Percentiles rank a stretch among this genome's conserved stretches.
Conservation (phyloP, 805 yeast genomes). For the Ogataea dorogensis region DNA sequence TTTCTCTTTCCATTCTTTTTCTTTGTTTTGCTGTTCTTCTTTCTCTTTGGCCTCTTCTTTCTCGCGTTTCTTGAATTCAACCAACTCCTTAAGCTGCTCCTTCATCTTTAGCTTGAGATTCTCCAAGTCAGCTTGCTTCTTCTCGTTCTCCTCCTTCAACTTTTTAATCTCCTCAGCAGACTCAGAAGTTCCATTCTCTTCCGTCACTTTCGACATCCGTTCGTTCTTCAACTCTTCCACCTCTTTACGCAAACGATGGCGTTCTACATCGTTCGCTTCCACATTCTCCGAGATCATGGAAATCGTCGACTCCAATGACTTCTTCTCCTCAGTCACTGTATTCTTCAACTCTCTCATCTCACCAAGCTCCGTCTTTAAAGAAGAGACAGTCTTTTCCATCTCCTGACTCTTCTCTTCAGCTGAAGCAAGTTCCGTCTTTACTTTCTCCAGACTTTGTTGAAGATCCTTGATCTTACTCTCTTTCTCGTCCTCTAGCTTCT, state of each 20-base stretch:
- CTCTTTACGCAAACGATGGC: slow-evolving; percentile 9
- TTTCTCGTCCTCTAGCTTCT: slow-evolving; percentile 4
- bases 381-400: slow-evolving; percentile 29
- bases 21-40: too few relatives aligned
- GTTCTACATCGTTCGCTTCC: slow-evolving; percentile 25
- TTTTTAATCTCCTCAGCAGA: slow-evolving; percentile 32
- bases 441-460: slow-evolving; percentile 1
- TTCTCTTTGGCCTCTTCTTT: slow-evolving; percentile 7
- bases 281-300: slow-evolving; percentile 35
- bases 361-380: slow-evolving; percentile 25
- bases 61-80: slow-evolving; percentile 6
- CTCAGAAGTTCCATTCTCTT: slow-evolving; percentile 49
- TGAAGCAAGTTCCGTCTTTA: slow-evolving; percentile 4
- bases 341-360: slow-evolving; percentile 28
- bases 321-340: slow-evolving; percentile 32
- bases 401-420: slow-evolving; percentile 1
- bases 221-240: slow-evolving; percentile 2
- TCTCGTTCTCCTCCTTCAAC: slow-evolving; percentile 10
- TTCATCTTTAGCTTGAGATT: slow-evolving; percentile 2
- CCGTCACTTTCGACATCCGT: neutral
- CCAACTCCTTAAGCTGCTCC: slow-evolving; percentile 2
- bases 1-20: too few relatives aligned
- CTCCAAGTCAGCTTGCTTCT: slow-evolving; percentile 2
- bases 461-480: neutral
- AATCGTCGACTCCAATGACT: slow-evolving; percentile 32